phyloP scores from a whole-genome alignment of 768 basidiomycete species.

The Mycena maculata region DNA sequence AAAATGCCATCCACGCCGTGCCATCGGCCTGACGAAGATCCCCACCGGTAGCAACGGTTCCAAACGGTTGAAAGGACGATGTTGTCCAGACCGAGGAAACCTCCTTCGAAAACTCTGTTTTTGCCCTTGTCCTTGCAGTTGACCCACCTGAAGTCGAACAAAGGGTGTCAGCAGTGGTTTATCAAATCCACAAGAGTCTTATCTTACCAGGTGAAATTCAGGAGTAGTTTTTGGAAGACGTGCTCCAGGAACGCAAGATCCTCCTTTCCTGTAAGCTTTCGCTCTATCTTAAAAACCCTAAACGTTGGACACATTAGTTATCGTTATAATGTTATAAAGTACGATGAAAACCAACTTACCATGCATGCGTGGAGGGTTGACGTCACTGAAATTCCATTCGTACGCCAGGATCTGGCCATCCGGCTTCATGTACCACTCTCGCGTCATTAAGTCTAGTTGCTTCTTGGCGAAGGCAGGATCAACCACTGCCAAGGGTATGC shows the following conservation, averaged over 20 bases:
- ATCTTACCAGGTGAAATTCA: constrained; percentile 95
- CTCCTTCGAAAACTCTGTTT: constrained; percentile 97
- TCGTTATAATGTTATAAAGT: background rate
- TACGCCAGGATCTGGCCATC: constrained; percentile 99
- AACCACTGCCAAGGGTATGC: constrained; percentile 95
- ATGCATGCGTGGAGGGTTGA: constrained; percentile 99
- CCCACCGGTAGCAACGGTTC: constrained; percentile 95
- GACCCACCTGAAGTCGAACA: constrained; percentile 80
- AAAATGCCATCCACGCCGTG: constrained; percentile 99
- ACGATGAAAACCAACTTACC: constrained; percentile 60
- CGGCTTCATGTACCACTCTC: constrained; percentile 99
- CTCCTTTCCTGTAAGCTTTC: constrained; percentile 91
- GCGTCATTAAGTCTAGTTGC: constrained; percentile 93
- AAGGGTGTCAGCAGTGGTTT: background rate
- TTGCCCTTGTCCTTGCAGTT: constrained; percentile 97
- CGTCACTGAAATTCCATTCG: constrained; percentile 99
- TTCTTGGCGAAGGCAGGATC: constrained; percentile 97
- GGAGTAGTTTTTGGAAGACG: constrained; percentile 95
- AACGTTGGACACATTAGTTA: constrained; percentile 76
- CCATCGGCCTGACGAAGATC: constrained; percentile 96
- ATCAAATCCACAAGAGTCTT: background rate
- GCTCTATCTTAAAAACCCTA: constrained; percentile 98
- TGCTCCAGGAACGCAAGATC: constrained; percentile 94
- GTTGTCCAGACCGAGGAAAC: constrained; percentile 97
- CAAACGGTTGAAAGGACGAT: constrained; percentile 98